Percentiles rank a stretch among this genome's conserved stretches.
Evolutionary conservation across 192 early-diverging fungal genomes (phyloP).

Genomic region (Linnemannia elongata): DNA sequence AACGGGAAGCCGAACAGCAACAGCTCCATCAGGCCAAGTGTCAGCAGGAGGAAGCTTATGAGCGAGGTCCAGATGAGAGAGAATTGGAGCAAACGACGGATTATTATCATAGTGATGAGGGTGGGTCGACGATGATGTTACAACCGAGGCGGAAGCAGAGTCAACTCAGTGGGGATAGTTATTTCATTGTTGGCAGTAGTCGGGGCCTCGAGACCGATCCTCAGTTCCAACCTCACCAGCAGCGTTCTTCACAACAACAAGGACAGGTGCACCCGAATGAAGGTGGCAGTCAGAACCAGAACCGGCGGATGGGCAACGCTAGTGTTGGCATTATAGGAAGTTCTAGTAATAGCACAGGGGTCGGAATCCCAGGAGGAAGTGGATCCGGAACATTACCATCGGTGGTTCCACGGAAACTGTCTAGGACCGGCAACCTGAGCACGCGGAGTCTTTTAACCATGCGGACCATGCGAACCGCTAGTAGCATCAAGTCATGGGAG

Average conservation of each 20-base stretch:
- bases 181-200: constrained; percentile 14
- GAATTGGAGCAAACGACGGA: background rate
- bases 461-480: constrained; percentile 27
- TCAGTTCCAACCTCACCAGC: background rate
- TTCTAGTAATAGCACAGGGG: background rate
- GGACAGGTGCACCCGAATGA: background rate
- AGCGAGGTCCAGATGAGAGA: background rate
- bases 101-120: constrained; percentile 3
- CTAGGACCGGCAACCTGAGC: constrained; percentile 20
- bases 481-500: constrained; percentile 12
- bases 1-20: constrained; percentile 9
- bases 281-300: background rate
- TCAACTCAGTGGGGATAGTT: constrained; percentile 29
- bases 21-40: background rate
- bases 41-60: background rate
- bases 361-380: background rate
- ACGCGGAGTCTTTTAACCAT: constrained; percentile 31
- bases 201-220: background rate
- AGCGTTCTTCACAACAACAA: too few relatives aligned
- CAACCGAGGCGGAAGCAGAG: constrained; percentile 5
- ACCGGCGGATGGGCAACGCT: background rate
- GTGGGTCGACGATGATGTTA: background rate
- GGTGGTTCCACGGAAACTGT: background rate
- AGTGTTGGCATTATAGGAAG: background rate
- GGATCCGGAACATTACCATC: background rate